Evolutionary conservation across 768 basidiomycete species (phyloP).

Genomic region (Peribolospora baueri): DNA sequence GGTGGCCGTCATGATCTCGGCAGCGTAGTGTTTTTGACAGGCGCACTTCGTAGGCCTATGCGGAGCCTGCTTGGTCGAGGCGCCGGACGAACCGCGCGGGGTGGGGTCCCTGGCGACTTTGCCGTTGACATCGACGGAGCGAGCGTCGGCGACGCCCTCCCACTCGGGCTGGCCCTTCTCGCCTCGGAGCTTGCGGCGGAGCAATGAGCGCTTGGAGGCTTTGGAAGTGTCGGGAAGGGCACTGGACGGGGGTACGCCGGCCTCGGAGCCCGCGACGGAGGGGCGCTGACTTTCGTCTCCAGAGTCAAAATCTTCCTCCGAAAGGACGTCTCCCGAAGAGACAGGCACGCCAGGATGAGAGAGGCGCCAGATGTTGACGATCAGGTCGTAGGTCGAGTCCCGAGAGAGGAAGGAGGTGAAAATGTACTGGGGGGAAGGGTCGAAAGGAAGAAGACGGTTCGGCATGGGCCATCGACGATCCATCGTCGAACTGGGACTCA

Average conservation of each 20-base stretch:
- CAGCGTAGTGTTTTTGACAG: constrained; percentile 36
- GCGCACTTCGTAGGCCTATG: constrained; percentile 29
- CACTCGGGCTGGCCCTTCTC: constrained; percentile 4
- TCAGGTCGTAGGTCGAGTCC: constrained; percentile 88
- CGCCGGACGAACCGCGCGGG: constrained; percentile 10
- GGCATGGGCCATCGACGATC: background rate
- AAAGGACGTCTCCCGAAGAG: constrained; percentile 2
- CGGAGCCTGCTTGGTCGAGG: constrained; percentile 31
- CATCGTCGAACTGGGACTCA: constrained; percentile 2
- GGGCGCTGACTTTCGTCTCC: no score
- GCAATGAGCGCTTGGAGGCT: no score
- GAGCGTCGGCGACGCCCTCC: background rate
- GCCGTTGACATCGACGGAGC: constrained; percentile 5
- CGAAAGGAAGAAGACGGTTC: background rate
- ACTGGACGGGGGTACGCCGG: no score
- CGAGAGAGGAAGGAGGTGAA: constrained; percentile 92
- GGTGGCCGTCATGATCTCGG: constrained; percentile 47
- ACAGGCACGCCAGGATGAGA: constrained; percentile 40
- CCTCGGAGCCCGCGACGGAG: no score
- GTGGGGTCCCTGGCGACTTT: constrained; percentile 8
- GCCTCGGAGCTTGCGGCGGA: background rate
- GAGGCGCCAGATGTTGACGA: constrained; percentile 83
- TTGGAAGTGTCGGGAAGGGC: no score
- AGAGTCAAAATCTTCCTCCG: no score
- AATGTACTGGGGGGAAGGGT: constrained; percentile 24